Conservation (phyloP, 129 eudicot species). For the Saposhnikovia divaricata region DNA sequence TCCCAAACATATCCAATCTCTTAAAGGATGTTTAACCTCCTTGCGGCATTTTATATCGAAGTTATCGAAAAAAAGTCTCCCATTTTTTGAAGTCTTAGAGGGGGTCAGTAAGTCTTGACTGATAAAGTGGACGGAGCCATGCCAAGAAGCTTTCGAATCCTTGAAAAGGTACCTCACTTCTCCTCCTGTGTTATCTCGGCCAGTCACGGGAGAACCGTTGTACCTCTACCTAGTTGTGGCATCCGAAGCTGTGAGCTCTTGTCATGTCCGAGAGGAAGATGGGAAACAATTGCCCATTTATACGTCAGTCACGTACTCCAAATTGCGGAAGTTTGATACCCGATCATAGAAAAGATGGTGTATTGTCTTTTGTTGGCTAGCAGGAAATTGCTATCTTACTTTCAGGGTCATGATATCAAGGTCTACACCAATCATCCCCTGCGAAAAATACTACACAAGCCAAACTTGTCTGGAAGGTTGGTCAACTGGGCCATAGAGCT, state of each 20-base stretch:
- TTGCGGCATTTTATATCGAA: background rate
- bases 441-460: background rate
- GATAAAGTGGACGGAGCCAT: background rate
- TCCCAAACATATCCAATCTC: background rate
- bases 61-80: too few species aligned
- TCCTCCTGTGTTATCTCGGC: background rate
- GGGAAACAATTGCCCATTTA: background rate
- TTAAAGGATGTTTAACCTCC: background rate
- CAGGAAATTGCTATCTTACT: background rate
- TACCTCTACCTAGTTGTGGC: background rate
- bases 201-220: background rate
- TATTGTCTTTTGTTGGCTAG: background rate
- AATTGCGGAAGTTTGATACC: background rate
- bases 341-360: background rate
- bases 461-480: background rate
- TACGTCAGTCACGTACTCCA: background rate
- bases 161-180: background rate
- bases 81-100: background rate
- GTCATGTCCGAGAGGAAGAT: background rate
- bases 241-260: rapidly evolving
- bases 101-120: background rate
- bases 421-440: background rate
- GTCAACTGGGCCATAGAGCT: background rate
- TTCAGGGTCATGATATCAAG: background rate
- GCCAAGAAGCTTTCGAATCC: background rate